Evolutionary conservation across 129 eudicot species (phyloP), one percentile per base, ranked within the genome.

Genomic region (Tagetes erecta): DNA sequence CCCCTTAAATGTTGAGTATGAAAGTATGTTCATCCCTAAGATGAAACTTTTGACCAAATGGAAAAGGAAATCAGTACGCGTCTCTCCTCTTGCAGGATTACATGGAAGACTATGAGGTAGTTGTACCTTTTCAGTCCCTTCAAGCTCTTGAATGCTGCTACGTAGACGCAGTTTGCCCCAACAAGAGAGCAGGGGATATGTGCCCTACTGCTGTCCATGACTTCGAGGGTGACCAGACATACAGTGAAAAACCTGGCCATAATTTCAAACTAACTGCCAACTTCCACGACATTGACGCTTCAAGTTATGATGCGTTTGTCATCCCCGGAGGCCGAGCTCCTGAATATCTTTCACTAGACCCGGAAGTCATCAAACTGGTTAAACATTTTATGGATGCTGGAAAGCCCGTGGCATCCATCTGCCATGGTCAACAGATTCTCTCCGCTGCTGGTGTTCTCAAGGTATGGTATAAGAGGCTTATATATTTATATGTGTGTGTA

Each of bases 251-350:
- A 83, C 86, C 89, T 0, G 98, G 98, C 37, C 98, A 90, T 70
- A 77, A 87, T 80, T 93, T 93, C 52, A 78, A 78, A 8, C 73
- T 93, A 65, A 93, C 92, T 2, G 91, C 91, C 10, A 80, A 69
- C 51, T 93, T 93, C 81, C 83, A 88, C 13, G 81, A 77, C 65
- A 0, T 88, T 8, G 82, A 86, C 81, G 87, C 84, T 78, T 84
- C 92, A 74, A 86, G 81, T 80, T 93, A 90, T 80, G 98, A 93
- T 62, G 98, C 84, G 6, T 91, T 93, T 59, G 98, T 93, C 33
- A 93, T 93, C 27, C 98, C 98, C 42, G 98, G 98, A 13, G 98
- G 98, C 38, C 87, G 97, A 34, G 98, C 98, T 68, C 98, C 98
- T 35, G 98, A 93, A 79, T 90, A 90, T 58, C 82, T 93, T 11